Conservation (phyloP, 345 rosid species). For the Turritis glabra region DNA sequence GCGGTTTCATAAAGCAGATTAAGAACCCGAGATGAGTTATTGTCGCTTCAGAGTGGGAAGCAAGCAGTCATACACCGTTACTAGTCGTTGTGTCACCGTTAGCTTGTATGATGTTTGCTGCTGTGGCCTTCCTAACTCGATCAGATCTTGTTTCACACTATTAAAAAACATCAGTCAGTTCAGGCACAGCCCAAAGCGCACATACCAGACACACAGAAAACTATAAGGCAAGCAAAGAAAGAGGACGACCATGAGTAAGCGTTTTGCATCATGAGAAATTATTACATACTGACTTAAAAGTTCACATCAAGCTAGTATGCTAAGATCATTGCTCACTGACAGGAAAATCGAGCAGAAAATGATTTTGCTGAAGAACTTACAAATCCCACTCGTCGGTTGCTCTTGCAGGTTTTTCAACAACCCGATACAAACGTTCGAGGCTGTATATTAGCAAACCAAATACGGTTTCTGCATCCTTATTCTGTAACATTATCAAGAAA, state of each 20-base stretch:
- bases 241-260: background rate
- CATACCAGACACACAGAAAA: background rate
- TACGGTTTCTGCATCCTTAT: constrained; percentile 69
- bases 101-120: constrained; percentile 65
- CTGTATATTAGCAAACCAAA: constrained; percentile 73
- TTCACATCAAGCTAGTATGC: background rate
- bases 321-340: background rate
- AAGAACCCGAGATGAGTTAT: constrained; percentile 24
- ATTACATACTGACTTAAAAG: no score
- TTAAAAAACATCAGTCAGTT: constrained; percentile 25
- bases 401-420: constrained; percentile 73
- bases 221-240: background rate
- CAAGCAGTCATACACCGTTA: constrained; percentile 70
- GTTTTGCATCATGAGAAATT: background rate
- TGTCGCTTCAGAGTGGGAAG: constrained; percentile 61
- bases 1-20: background rate
- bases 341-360: background rate
- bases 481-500: constrained; percentile 48
- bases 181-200: background rate
- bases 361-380: constrained; percentile 44
- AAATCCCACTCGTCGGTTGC: constrained; percentile 84
- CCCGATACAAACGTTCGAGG: constrained; percentile 68
- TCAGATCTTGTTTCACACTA: constrained; percentile 84
- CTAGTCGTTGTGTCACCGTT: constrained; percentile 62
- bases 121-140: constrained; percentile 70